Percentiles rank a stretch among this genome's conserved stretches.
These are phyloP conservation scores for Amphicarpaea edgeworthii DNA, from an alignment of 306 rosid species.

Conservation along the genomic window DNA sequence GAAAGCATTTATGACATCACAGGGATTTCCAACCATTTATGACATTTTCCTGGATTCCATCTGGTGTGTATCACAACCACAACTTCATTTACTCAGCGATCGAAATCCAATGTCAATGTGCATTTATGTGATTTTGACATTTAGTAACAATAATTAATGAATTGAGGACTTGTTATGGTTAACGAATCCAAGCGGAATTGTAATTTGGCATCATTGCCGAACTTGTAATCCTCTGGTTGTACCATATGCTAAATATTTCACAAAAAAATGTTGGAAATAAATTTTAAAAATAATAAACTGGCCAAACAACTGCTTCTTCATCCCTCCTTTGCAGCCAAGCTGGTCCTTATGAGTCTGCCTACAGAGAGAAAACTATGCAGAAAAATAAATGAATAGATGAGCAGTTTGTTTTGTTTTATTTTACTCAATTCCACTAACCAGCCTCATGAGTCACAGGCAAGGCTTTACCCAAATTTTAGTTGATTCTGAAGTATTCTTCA, in stretches of 20 bases:
- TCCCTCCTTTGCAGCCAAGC: constrained; percentile 19
- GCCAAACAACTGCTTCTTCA: constrained; percentile 32
- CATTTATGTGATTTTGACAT: constrained; percentile 18
- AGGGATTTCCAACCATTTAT: constrained; percentile 29
- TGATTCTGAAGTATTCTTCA: constrained; percentile 38
- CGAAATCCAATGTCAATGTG: constrained; percentile 35
- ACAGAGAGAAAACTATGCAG: constrained; percentile 7
- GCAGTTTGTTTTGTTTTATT: neutral
- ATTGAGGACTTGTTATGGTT: constrained; percentile 15
- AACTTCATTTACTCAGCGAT: constrained; percentile 31
- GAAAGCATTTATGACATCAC: constrained; percentile 42
- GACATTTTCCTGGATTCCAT: constrained; percentile 6
- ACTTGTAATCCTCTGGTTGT: constrained; percentile 31
- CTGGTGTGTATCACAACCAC: neutral
- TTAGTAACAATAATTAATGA: constrained; percentile 4
- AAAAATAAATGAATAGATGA: constrained; percentile 25
- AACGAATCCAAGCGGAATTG: constrained; percentile 15
- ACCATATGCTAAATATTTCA: constrained; percentile 24
- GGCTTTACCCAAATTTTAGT: constrained; percentile 33
- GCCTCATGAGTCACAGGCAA: constrained; percentile 15
- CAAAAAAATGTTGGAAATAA: constrained; percentile 21
- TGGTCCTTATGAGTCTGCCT: constrained; percentile 34
- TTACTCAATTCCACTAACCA: constrained; percentile 19
- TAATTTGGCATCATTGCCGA: constrained; percentile 12
- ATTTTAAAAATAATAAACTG: neutral